Evolutionary conservation across 306 rosid genomes (phyloP).

Genomic region (Dalbergia oliveri): DNA sequence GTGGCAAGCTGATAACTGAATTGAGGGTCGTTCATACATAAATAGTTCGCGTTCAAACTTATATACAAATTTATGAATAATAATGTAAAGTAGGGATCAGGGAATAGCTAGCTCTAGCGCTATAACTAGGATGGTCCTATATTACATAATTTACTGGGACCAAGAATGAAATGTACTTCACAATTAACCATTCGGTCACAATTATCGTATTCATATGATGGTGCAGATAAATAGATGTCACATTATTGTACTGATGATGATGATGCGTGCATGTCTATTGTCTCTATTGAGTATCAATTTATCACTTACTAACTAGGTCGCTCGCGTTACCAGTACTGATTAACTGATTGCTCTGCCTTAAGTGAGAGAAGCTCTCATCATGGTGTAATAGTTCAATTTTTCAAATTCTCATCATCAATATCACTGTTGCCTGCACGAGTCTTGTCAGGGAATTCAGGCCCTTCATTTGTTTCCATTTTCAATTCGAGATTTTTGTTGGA

Average conservation of each 20-base stretch:
- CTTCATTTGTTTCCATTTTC: not conserved
- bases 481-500: not conserved
- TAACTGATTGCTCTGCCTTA: not conserved
- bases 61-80: not conserved
- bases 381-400: too few relatives aligned
- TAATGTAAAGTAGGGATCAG: conserved; percentile 3
- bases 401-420: too few relatives aligned
- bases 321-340: not conserved
- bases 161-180: conserved; percentile 1
- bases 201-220: conserved; percentile 14
- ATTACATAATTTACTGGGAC: not conserved
- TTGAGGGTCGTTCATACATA: conserved; percentile 10
- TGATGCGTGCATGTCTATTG: not conserved
- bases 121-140: conserved; percentile 47
- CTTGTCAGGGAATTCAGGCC: too few relatives aligned
- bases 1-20: conserved; percentile 28
- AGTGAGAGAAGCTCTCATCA: too few relatives aligned
- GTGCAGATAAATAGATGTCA: not conserved
- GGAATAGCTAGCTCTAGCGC: conserved; percentile 34
- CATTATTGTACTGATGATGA: not conserved
- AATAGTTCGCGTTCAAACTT: not conserved
- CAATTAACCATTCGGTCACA: conserved; percentile 8
- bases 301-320: not conserved
- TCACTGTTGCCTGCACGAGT: too few relatives aligned
- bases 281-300: not conserved